Conservation (phyloP, 2,329 filamentous ascomycete genomes). For the Neodidymelliopsis sp. region DNA sequence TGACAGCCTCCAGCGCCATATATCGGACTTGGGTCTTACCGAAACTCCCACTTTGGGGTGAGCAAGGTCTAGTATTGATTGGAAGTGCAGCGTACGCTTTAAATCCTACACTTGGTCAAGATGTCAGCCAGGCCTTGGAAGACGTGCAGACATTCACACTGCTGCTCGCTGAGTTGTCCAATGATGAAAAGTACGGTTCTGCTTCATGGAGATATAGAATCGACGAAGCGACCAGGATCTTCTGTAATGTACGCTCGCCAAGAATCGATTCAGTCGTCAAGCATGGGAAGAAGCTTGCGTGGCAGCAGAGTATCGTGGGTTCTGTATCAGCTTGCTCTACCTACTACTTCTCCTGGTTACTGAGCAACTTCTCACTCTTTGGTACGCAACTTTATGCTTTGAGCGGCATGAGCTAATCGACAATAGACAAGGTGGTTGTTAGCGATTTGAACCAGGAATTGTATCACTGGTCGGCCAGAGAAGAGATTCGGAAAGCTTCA, state of each 20-base stretch:
- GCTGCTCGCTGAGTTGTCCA: slow-evolving; percentile 36
- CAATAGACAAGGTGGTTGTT: background rate
- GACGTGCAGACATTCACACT: slow-evolving; percentile 59
- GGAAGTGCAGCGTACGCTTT: slow-evolving; percentile 67
- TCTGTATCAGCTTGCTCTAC: slow-evolving; percentile 4
- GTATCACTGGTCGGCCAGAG: background rate
- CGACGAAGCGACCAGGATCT: slow-evolving; percentile 21
- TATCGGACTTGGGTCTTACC: slow-evolving; percentile 60
- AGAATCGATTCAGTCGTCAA: slow-evolving; percentile 26
- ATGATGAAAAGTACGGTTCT: background rate
- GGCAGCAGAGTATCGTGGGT: slow-evolving; percentile 25
- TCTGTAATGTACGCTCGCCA: slow-evolving; percentile 30
- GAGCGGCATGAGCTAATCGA: too few relatives aligned
- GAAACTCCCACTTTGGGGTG: slow-evolving; percentile 57
- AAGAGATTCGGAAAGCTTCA: background rate
- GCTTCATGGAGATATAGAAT: background rate
- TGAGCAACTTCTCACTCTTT: background rate
- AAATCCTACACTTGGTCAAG: slow-evolving; percentile 62
- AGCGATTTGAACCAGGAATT: background rate
- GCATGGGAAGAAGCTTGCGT: slow-evolving; percentile 28
- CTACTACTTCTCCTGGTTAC: slow-evolving; percentile 1
- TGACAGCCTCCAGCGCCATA: slow-evolving; percentile 53
- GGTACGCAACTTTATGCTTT: too few relatives aligned
- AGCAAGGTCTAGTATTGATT: slow-evolving; percentile 59
- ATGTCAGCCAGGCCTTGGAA: slow-evolving; percentile 63